Percentiles rank a stretch among this genome's conserved stretches.
Conservation (phyloP, 2,329 filamentous ascomycete species). For the Claviceps purpurea region DNA sequence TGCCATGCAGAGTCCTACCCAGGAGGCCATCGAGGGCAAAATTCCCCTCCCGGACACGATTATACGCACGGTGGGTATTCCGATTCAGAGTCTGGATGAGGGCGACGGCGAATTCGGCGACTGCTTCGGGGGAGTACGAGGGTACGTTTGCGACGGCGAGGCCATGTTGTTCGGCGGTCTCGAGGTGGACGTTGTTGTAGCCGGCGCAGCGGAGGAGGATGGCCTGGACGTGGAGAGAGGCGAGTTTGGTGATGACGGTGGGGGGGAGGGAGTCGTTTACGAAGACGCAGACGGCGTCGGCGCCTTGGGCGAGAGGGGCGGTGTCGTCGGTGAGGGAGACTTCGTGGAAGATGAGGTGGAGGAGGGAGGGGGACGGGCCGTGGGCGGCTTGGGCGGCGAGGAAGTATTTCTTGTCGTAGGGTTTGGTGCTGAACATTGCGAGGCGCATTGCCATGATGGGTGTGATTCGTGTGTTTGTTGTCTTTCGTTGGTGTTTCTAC, state of each 20-base stretch:
- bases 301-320: constrained; percentile 35
- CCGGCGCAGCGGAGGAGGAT: constrained; percentile 55
- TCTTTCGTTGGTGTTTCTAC: not conserved
- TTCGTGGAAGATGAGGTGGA: constrained; percentile 44
- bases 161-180: constrained; percentile 36
- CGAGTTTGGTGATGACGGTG: constrained; percentile 37
- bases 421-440: constrained; percentile 50
- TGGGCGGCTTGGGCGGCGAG: constrained; percentile 23
- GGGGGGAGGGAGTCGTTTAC: constrained; percentile 49
- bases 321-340: constrained; percentile 44
- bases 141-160: constrained; percentile 54
- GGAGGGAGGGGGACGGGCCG: constrained; percentile 35
- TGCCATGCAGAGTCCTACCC: constrained; percentile 46
- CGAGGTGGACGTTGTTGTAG: constrained; percentile 53
- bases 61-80: constrained; percentile 54
- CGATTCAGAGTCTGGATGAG: constrained; percentile 55
- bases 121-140: constrained; percentile 54
- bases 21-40: constrained; percentile 52
- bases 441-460: constrained; percentile 33
- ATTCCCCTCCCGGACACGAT: constrained; percentile 54
- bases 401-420: constrained; percentile 47
- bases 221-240: constrained; percentile 36
- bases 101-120: constrained; percentile 57
- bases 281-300: constrained; percentile 51
- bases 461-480: not conserved